Evolutionary conservation across 2,329 filamentous ascomycete genomes (phyloP).

Genomic region (Xylariaceae sp.): DNA sequence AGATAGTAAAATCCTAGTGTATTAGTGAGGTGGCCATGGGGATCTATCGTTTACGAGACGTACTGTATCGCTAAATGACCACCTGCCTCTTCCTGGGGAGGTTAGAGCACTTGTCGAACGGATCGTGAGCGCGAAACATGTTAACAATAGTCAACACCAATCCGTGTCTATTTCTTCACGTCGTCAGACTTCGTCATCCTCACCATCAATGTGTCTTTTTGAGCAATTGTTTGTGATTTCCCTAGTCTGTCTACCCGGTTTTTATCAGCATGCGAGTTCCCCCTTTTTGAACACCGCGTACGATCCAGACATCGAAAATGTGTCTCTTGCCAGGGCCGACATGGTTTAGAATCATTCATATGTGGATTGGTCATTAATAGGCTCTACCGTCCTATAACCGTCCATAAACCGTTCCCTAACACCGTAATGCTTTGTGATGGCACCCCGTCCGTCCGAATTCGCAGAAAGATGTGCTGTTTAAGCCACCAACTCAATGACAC

Average conservation of each 20-base stretch:
- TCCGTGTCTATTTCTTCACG: no score
- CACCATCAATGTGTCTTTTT: no score
- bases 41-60: no score
- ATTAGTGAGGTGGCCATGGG: no score
- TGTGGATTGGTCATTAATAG: conserved; percentile 14
- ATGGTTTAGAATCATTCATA: conserved; percentile 5
- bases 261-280: neutral
- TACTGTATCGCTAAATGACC: no score
- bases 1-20: no score
- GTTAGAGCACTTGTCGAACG: no score
- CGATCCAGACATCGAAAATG: neutral
- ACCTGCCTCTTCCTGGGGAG: no score
- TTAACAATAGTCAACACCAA: no score
- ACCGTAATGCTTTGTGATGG: conserved; percentile 14
- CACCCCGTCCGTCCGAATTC: neutral
- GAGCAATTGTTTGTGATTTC: neutral
- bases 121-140: no score
- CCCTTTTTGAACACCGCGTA: neutral
- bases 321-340: neutral
- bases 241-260: neutral
- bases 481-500: conserved; percentile 43
- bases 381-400: conserved; percentile 12
- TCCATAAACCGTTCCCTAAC: conserved; percentile 15
- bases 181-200: no score
- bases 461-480: conserved; percentile 10